Base-by-base conservation (phyloP, 768 basidiomycete genomes). In the Suillus plorans region DNA sequence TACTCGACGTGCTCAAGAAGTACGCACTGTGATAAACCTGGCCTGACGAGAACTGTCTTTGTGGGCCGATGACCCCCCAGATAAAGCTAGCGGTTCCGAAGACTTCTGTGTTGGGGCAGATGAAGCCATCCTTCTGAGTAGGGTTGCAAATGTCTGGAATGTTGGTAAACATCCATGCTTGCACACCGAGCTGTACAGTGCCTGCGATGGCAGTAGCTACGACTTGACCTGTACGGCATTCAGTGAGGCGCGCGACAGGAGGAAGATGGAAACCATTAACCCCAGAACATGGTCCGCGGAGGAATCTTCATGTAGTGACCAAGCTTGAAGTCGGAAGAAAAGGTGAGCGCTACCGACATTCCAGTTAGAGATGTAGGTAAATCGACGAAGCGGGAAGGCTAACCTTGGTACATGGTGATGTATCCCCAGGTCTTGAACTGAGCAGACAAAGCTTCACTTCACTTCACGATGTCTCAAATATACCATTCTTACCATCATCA, bases 21-120 rank as follows among this genome's bases (percentile, higher is more conserved):
- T 2, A 70, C 72, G 57, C 55, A 77, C 80, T 80, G 64, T 83
- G 82, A 74, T 89, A 89, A 20, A 87, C 78, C 71, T 86, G 84
- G 14, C 89, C 90, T 20, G 77, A 56, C 2, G 86, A 89, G 80
- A 91, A 94, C 71, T 87, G 82, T n/a, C 86, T 81, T 39, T 77
- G 79, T 7, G 92, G 92, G 1, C 92, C 91, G 63, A 95, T 90
- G 66, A 91, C 89, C 66, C 93, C 90, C 88, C 88, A 92, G 67
- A 94, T 84, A 66, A 94, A 84, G 64, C 86, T 87, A 25, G 92
- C 92, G 3, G 90, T 91, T 44, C 89, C 90, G 73, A 94, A 93
- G 9, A 91, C 89, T 65, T 87, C 80, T 6, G 89, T 89, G 14
- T 64, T 74, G 0, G 91, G 90, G 73, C 91, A 93, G 62, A 85